A percentile compares a stretch with the other conserved stretches of the same genome.
These are phyloP conservation scores for Blastobotrys ciferrii DNA, from an alignment of 1,139 yeast species.

Conservation along the genomic window DNA sequence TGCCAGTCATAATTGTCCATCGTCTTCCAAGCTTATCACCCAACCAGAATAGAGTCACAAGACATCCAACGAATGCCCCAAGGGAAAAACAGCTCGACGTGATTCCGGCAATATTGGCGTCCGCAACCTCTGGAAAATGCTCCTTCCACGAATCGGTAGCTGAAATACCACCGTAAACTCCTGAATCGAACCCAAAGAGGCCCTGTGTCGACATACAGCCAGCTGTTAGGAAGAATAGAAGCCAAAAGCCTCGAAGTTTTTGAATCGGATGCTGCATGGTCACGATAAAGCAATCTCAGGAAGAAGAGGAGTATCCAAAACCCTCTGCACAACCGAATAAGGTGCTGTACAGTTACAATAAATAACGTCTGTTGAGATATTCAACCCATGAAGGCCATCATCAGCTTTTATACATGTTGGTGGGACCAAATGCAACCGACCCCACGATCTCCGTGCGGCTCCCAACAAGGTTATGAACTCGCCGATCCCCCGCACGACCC, in stretches of 20 bases:
- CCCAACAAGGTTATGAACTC: too few relatives aligned
- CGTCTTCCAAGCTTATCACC: not conserved
- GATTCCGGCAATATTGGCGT: not conserved
- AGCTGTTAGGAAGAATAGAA: not conserved
- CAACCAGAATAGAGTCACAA: not conserved
- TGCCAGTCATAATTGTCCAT: not conserved
- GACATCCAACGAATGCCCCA: not conserved
- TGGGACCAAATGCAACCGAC: too few relatives aligned
- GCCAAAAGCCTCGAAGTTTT: not conserved
- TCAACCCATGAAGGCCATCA: too few relatives aligned
- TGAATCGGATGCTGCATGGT: not conserved
- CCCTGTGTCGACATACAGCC: not conserved
- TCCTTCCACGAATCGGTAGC: not conserved
- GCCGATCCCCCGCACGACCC: too few relatives aligned
- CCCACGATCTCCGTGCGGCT: too few relatives aligned
- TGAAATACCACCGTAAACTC: not conserved
- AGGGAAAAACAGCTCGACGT: not conserved
- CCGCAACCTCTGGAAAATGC: not conserved
- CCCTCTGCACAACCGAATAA: too few relatives aligned
- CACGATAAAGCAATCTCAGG: too few relatives aligned
- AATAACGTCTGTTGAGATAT: too few relatives aligned
- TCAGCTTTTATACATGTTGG: too few relatives aligned
- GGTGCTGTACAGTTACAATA: too few relatives aligned
- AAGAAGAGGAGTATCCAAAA: too few relatives aligned
- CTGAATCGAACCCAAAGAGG: not conserved